Base-by-base conservation (phyloP, 164 flowering plant species). In the Vitis rupestris region DNA sequence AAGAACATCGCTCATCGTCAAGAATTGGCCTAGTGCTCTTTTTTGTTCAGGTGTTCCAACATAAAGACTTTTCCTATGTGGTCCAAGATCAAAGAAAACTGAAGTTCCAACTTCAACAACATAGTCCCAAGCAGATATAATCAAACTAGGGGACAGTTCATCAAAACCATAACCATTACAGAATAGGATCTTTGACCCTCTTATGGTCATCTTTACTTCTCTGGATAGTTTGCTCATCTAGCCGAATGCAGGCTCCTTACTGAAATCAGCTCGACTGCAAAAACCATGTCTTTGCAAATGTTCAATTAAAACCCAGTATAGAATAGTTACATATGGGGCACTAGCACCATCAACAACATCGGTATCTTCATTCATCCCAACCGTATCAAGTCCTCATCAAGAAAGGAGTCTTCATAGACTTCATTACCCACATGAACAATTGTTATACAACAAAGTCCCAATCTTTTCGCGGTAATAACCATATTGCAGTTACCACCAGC, bases 401-500 rank as follows among this genome's bases (percentile, higher is more conserved):
- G 69, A 17, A 95, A 95, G 71, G 93, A 95, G n/a, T 70, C 53
- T 17, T 98, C 99, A 78, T 95, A 93, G 30, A 91, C 81, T 80
- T 93, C 99, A 74, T 80, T 50, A 63, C 99, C 99, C 61, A 95
- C 92, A 74, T 91, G 97, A 73, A 97, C 99, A 76, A 95, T 83
- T 44, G 97, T 52, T 11, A 78, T 37, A 70, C 94, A 92, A 13
- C 61, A 65, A 71, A 93, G 94, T 17, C 98, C 98, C 60, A 95
- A 73, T 65, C 99, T 87, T 58, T 97, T 92, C 47, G 99, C 97
- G 55, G 99, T 98, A 68, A 93, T 95, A 57, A 89, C 94, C 85
- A 90, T 85, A 75, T 95, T 95, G 83, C 97, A 91, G 80, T 89
- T 93, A 3, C 99, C 99, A 74, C 97, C 99, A 75, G 99, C 99